Conservation (phyloP, 2,329 filamentous ascomycete genomes). For the Microascus cirrosus region DNA sequence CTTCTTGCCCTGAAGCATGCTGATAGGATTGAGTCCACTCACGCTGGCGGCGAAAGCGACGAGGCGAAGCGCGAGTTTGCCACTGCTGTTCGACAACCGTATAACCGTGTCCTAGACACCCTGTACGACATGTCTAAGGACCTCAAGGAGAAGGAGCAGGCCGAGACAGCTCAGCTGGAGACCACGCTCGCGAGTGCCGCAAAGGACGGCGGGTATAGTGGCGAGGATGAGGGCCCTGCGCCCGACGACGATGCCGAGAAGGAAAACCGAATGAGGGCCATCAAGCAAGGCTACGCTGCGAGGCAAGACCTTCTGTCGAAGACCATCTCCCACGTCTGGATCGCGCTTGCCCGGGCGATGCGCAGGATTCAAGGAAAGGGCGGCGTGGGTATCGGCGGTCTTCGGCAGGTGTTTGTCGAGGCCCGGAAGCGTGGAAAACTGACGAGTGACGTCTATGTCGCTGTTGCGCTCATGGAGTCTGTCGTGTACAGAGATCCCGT, state of each 20-base stretch:
- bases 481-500: conserved; percentile 91
- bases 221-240: conserved; percentile 40
- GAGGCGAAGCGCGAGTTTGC: conserved; percentile 66
- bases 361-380: conserved; percentile 85
- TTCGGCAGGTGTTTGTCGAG: conserved; percentile 81
- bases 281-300: conserved; percentile 56
- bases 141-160: conserved; percentile 50
- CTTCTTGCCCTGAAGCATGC: conserved; percentile 81
- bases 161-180: conserved; percentile 45
- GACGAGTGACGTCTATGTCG: conserved; percentile 90
- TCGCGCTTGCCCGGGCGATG: conserved; percentile 87
- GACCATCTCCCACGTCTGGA: conserved; percentile 89
- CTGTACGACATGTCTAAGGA: conserved; percentile 81
- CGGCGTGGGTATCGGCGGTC: conserved; percentile 54
- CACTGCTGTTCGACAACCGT: conserved; percentile 69
- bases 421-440: conserved; percentile 78
- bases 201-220: conserved; percentile 23
- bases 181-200: conserved; percentile 33
- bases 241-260: conserved; percentile 17
- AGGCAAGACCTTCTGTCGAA: conserved; percentile 70
- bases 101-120: conserved; percentile 70
- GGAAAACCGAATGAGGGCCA: conserved; percentile 51
- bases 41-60: conserved; percentile 66
- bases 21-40: conserved; percentile 73
- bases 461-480: conserved; percentile 85